A percentile compares a stretch with the other conserved stretches of the same genome.
phyloP scores from a whole-genome alignment of 768 basidiomycete genomes.

The Boletus rubescentipes region DNA sequence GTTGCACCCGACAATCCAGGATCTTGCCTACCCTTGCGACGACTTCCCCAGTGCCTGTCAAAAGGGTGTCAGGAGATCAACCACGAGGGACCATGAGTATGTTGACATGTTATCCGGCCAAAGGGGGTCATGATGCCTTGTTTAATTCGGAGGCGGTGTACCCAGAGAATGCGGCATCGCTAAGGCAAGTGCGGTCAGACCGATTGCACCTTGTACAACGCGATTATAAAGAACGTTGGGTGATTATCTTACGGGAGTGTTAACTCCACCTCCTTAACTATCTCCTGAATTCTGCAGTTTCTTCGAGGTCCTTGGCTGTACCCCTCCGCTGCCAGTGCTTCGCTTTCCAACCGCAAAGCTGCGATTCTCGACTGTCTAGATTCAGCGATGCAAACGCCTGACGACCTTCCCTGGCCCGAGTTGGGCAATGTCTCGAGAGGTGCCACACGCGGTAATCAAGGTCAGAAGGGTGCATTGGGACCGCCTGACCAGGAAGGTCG shows the following conservation, averaged over 20 bases:
- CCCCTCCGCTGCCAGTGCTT: conserved; percentile 9
- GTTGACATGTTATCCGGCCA: conserved; percentile 36
- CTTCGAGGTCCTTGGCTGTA: conserved; percentile 16
- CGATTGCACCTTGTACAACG: conserved; percentile 28
- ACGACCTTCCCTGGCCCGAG: conserved; percentile 87
- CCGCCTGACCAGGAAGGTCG: conserved; percentile 74
- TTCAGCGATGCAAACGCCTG: conserved; percentile 42
- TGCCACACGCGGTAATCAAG: conserved; percentile 82
- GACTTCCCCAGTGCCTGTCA: conserved; percentile 29
- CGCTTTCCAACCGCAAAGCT: conserved; percentile 2
- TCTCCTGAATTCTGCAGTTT: conserved; percentile 13
- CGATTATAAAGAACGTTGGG: conserved; percentile 37
- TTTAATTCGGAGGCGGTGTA: conserved; percentile 35
- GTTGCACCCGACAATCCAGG: conserved; percentile 31
- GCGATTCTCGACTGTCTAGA: conserved; percentile 6
- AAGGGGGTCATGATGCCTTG: conserved; percentile 28
- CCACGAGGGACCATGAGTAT: conserved; percentile 31
- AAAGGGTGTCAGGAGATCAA: conserved; percentile 33
- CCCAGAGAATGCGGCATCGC: conserved; percentile 37
- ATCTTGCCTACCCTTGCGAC: conserved; percentile 27
- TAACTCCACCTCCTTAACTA: conserved; percentile 35
- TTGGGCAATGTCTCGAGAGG: conserved; percentile 82
- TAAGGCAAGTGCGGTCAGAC: conserved; percentile 28
- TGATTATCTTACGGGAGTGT: conserved; percentile 37
- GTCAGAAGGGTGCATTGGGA: conserved; percentile 77